Percentiles rank a stretch among this genome's conserved stretches.
Evolutionary conservation across 139 green algal species (phyloP).

Genomic region (Tetradesmus obliquus): DNA sequence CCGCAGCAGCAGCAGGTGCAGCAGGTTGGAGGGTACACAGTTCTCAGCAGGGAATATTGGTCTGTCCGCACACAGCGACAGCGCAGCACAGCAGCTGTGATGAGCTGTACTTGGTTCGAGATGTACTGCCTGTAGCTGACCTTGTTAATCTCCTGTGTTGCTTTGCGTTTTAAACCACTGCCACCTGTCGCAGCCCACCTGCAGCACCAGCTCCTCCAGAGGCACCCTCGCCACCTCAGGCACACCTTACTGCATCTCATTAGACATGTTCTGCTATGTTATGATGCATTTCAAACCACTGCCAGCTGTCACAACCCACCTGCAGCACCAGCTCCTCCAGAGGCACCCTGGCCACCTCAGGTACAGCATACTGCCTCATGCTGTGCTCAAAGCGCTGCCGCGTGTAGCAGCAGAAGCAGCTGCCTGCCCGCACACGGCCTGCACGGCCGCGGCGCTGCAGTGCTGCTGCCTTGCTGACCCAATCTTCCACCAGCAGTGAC

Average conservation of each 20-base stretch:
- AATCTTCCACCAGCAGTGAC: conserved; percentile 88
- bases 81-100: too few relatives aligned
- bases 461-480: conserved; percentile 61
- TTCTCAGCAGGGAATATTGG: too few relatives aligned
- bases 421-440: conserved; percentile 88
- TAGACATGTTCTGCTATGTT: conserved; percentile 39
- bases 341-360: conserved; percentile 91
- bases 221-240: conserved; percentile 92
- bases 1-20: too few relatives aligned
- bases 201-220: conserved; percentile 93
- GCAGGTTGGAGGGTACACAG: too few relatives aligned
- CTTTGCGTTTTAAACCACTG: neutral
- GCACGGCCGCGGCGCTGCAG: conserved; percentile 80
- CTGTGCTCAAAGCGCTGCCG: conserved; percentile 67
- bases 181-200: conserved; percentile 50
- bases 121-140: too few relatives aligned
- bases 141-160: too few relatives aligned
- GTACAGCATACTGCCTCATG: conserved; percentile 82
- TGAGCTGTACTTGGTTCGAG: too few relatives aligned
- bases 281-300: neutral
- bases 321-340: conserved; percentile 95
- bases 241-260: conserved; percentile 76
- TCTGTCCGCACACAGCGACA: too few relatives aligned
- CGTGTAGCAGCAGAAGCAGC: conserved; percentile 90
- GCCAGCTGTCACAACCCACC: conserved; percentile 37